Base-by-base conservation (phyloP, 225 moss, liverwort and hornwort genomes). In the Polytrichum formosum region DNA sequence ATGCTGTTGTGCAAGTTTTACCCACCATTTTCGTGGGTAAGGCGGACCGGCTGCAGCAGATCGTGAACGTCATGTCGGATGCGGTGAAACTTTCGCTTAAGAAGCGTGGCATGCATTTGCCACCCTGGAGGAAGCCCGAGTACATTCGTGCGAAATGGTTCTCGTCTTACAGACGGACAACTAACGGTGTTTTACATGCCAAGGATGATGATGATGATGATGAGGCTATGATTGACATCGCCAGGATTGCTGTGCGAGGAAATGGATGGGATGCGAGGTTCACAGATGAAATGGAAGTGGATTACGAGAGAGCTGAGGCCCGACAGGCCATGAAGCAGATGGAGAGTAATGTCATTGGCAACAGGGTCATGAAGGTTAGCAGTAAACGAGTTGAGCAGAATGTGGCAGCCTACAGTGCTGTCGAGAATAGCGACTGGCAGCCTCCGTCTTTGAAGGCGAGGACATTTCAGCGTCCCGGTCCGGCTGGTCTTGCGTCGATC, bases 121-220 rank as follows among this genome's bases (percentile, higher is more conserved):
- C 95, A 21, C 92, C 92, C 4, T 95, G 92, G 92, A 71, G 92
- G 77, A 95, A 92, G 64, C 74, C 85, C 4, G 91, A 92, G 69
- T 92, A 92, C 23, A 80, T 92, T 72, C 82, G 82, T 7, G 86
- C 92, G 0, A 95, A 92, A 67, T 95, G 95, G 95, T 90, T 92
- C 54, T 86, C 95, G 7, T 72, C 75, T 0, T 92, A 91, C 70
- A 81, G 86, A 58, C 82, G 95, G 22, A 95, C 95, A 5, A 95
- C 88, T 3, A 92, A 85, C 28, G 84, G 82, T 64, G 71, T 67
- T 56, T 5, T 66, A n/a, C 19, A 6, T 59, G 77, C 71, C 67
- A 65, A 67, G 7, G 64, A 74, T 5, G 58, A 58, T 20, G 61
- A 80, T 7, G 65, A 55, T 0, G 46, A 10, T 0, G 66, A 46